Conservation (phyloP, 768 basidiomycete genomes). For the Russula lepida region DNA sequence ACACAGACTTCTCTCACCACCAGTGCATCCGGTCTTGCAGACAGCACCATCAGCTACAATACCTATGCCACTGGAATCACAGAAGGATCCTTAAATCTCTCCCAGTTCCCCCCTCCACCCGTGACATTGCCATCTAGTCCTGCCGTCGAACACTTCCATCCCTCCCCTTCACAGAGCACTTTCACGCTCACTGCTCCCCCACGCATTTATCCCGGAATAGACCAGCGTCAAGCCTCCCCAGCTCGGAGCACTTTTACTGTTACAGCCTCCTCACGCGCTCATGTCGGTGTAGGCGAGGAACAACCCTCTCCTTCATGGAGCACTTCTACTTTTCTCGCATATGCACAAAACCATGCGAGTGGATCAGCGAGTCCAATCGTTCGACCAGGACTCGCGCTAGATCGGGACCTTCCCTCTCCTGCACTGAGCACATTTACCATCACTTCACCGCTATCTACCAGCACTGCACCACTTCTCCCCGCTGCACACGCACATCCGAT, state of each 20-base stretch:
- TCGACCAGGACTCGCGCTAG: not conserved
- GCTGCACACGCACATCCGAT: not conserved
- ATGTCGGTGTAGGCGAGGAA: conserved; percentile 26
- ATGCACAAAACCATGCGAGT: conserved; percentile 23
- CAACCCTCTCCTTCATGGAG: conserved; percentile 17
- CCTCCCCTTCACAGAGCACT: conserved; percentile 12
- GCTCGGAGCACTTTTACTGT: conserved; percentile 10
- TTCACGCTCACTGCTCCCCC: not conserved
- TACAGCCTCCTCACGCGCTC: conserved; percentile 19
- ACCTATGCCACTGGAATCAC: conserved; percentile 26
- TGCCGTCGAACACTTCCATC: conserved; percentile 25
- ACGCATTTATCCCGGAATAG: not conserved
- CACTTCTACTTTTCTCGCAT: not conserved
- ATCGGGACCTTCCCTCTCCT: conserved; percentile 3
- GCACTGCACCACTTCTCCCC: not conserved
- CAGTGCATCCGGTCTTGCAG: conserved; percentile 48
- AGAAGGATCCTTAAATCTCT: conserved; percentile 33
- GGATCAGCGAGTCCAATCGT: not conserved
- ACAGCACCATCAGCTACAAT: conserved; percentile 44
- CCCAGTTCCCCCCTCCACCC: conserved; percentile 49
- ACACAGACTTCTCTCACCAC: conserved; percentile 40
- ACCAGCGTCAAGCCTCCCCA: conserved; percentile 13
- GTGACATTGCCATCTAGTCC: conserved; percentile 29
- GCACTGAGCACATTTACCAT: conserved; percentile 1
- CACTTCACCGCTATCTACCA: not conserved